phyloP scores from a whole-genome alignment of 305 asterid genomes.

The Fraxinus dipetala region DNA sequence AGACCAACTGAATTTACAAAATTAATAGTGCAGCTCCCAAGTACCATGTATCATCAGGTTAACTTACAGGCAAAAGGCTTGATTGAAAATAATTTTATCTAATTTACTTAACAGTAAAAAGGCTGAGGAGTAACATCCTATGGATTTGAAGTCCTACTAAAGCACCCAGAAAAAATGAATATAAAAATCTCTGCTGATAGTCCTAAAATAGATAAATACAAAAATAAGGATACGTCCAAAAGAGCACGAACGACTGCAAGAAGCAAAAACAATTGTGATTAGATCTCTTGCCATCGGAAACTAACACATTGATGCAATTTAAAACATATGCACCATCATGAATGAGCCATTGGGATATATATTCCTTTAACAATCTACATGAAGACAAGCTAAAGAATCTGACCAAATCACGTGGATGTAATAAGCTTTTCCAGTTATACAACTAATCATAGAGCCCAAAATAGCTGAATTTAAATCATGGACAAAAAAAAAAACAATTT shows the following conservation, averaged over 20 bases:
- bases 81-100: neutral
- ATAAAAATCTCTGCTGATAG: constrained; percentile 5
- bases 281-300: constrained; percentile 15
- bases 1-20: neutral
- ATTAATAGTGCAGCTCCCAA: neutral
- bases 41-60: neutral
- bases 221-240: constrained; percentile 89
- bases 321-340: neutral
- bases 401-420: neutral
- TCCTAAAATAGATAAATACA: neutral
- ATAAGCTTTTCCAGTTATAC: neutral
- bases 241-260: constrained; percentile 94
- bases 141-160: neutral
- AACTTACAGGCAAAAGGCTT: neutral
- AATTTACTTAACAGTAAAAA: neutral
- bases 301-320: neutral
- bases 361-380: neutral
- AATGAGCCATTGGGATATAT: neutral
- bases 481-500: neutral
- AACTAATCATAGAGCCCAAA: neutral
- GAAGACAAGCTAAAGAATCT: neutral
- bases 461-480: neutral
- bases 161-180: neutral
- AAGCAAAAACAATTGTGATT: constrained; percentile 23
- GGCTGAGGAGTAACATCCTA: neutral